Conservation (phyloP, 768 basidiomycete genomes). For the Russula dissimulans region DNA sequence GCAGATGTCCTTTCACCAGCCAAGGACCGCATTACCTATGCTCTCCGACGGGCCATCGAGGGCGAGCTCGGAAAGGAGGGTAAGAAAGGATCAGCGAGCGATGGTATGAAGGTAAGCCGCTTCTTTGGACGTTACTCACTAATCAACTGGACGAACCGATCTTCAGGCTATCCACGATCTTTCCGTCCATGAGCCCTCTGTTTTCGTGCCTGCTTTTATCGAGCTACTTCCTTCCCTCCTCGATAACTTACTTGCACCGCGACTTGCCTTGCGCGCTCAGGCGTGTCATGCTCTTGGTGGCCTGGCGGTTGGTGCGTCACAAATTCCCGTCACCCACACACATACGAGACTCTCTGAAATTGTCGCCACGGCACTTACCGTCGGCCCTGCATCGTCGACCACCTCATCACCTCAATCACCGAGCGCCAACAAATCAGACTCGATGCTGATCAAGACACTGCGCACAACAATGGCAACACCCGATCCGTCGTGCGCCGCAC, state of each 20-base stretch:
- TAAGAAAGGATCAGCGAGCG: slow-evolving; percentile 73
- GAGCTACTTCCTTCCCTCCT: slow-evolving; percentile 54
- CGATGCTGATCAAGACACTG: slow-evolving; percentile 53
- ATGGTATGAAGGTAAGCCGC: slow-evolving; percentile 58
- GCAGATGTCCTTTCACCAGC: slow-evolving; percentile 49
- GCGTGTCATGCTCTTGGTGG: slow-evolving; percentile 73
- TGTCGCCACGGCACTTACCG: slow-evolving; percentile 41
- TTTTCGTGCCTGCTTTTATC: slow-evolving; percentile 62
- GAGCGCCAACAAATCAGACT: slow-evolving; percentile 29
- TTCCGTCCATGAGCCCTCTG: slow-evolving; percentile 47
- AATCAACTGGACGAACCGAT: not conserved
- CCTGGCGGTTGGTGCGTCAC: slow-evolving; percentile 45
- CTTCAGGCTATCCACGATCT: slow-evolving; percentile 66
- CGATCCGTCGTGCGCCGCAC: slow-evolving; percentile 53
- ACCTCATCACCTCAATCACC: slow-evolving; percentile 28
- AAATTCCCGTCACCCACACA: slow-evolving; percentile 36
- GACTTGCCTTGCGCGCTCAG: slow-evolving; percentile 54
- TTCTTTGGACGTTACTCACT: not conserved
- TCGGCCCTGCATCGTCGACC: slow-evolving; percentile 23
- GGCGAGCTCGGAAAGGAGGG: slow-evolving; percentile 85
- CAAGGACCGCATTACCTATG: slow-evolving; percentile 58
- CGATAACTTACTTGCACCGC: slow-evolving; percentile 52
- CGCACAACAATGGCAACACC: slow-evolving; percentile 48
- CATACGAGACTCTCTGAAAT: slow-evolving; percentile 46
- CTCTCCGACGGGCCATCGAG: slow-evolving; percentile 66